Percentiles rank a stretch among this genome's conserved stretches.
phyloP scores from a whole-genome alignment of 2,329 filamentous ascomycete species.

The Fusarium siculi region DNA sequence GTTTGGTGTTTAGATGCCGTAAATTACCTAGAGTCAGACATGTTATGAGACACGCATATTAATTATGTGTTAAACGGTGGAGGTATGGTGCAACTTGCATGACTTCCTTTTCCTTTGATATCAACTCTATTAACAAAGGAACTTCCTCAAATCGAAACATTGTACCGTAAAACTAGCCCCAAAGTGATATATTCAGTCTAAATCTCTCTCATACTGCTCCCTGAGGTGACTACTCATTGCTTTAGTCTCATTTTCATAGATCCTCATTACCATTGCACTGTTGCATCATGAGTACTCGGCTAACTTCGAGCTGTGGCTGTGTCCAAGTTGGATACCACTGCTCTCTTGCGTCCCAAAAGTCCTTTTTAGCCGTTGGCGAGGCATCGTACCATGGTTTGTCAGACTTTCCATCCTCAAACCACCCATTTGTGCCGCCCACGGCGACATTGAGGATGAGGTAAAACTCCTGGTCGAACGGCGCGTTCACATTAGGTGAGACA shows the following conservation, averaged over 20 bases:
- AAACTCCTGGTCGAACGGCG: constrained; percentile 81
- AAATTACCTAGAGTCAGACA: background rate
- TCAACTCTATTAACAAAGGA: background rate
- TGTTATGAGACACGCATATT: background rate
- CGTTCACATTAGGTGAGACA: constrained; percentile 67
- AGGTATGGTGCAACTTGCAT: background rate
- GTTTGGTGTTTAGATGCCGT: background rate
- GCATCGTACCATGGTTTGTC: constrained; percentile 84
- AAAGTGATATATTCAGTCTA: background rate
- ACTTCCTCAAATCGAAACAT: background rate
- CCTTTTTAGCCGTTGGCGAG: constrained; percentile 72
- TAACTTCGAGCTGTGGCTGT: constrained; percentile 73
- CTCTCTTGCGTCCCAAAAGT: constrained; percentile 78
- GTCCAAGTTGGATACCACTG: constrained; percentile 79
- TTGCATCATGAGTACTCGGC: constrained; percentile 76
- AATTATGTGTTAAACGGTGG: background rate
- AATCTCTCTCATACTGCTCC: background rate
- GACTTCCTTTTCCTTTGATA: background rate
- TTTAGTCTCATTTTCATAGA: constrained; percentile 41
- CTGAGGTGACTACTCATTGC: background rate
- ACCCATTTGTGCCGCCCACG: constrained; percentile 83
- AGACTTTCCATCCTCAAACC: constrained; percentile 78
- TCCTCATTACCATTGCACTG: constrained; percentile 71
- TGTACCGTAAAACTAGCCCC: background rate
- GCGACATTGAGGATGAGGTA: constrained; percentile 81